Evolutionary conservation across 2,329 filamentous ascomycete species (phyloP).

Genomic region (Paecilomyces niveus): DNA sequence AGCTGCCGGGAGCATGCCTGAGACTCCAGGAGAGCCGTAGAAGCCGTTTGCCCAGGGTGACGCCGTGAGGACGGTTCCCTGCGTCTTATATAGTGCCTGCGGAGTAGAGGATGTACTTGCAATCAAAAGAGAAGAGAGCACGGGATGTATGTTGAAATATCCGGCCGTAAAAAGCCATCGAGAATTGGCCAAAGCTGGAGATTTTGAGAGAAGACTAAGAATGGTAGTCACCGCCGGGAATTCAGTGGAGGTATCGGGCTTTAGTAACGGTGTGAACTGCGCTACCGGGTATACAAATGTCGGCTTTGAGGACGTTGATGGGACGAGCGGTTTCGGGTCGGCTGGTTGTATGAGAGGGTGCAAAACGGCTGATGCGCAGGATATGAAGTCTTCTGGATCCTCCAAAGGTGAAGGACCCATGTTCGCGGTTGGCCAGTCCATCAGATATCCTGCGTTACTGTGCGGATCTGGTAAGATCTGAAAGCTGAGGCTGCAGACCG

Average conservation of each 20-base stretch:
- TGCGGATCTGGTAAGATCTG: constrained; percentile 55
- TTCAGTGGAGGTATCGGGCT: constrained; percentile 77
- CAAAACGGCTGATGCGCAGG: constrained; percentile 60
- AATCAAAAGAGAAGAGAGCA: constrained; percentile 72
- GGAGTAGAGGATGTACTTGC: constrained; percentile 49
- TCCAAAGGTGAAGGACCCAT: constrained; percentile 66
- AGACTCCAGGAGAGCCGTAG: constrained; percentile 79
- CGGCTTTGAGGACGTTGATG: constrained; percentile 40
- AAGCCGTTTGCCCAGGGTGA: constrained; percentile 94
- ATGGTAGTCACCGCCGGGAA: constrained; percentile 72
- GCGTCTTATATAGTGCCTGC: constrained; percentile 27
- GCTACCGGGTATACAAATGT: constrained; percentile 80
- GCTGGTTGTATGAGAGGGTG: constrained; percentile 56
- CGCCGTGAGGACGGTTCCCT: constrained; percentile 82
- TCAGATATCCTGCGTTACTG: constrained; percentile 41
- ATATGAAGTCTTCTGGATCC: constrained; percentile 62
- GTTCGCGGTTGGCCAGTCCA: constrained; percentile 70
- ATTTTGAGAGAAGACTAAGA: constrained; percentile 58
- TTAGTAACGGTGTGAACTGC: constrained; percentile 79
- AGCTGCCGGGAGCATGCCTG: constrained; percentile 81
- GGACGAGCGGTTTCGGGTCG: constrained; percentile 23
- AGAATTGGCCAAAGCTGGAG: constrained; percentile 56
- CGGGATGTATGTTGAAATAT: constrained; percentile 94
- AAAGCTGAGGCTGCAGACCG: constrained; percentile 75
- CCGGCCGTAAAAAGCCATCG: constrained; percentile 96